Evolutionary conservation across 169 alveolate genomes (phyloP).

Genomic region (Cyclospora cayetanensis): DNA sequence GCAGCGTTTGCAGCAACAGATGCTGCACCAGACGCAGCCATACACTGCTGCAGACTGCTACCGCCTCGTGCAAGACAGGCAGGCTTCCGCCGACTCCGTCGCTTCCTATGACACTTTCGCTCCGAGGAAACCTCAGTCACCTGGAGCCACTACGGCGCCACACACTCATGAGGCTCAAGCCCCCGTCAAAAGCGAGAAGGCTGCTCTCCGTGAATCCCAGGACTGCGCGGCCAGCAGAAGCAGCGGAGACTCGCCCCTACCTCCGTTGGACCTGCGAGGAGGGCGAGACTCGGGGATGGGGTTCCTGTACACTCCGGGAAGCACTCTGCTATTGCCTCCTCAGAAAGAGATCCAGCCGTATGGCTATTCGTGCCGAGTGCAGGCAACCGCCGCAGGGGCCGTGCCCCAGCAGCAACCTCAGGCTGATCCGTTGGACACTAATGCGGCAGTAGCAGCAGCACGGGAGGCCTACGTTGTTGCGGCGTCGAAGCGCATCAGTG

Average conservation of each 20-base stretch:
- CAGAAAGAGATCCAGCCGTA: not conserved
- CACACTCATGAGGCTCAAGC: too few relatives aligned
- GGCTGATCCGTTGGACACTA: not conserved
- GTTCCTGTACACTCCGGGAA: constrained; percentile 28
- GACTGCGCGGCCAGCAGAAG: constrained; percentile 45
- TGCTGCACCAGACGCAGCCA: constrained; percentile 32
- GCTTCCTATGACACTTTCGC: constrained; percentile 35
- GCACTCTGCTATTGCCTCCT: constrained; percentile 25
- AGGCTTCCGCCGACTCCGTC: constrained; percentile 2
- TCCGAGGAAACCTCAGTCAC: not conserved
- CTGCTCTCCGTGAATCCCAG: too few relatives aligned
- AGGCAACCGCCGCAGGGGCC: not conserved
- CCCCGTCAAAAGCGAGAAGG: too few relatives aligned
- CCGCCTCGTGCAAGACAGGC: constrained; percentile 40
- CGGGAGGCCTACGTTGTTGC: constrained; percentile 27
- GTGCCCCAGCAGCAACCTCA: not conserved
- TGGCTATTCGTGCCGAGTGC: not conserved
- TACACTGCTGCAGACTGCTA: constrained; percentile 52
- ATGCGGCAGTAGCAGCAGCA: constrained; percentile 1
- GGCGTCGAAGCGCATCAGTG: constrained; percentile 9
- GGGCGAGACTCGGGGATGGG: not conserved
- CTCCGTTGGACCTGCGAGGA: not conserved
- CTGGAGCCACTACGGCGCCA: too few relatives aligned
- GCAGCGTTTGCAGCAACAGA: constrained; percentile 9
- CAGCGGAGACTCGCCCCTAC: constrained; percentile 54